Evolutionary conservation across 169 alveolate species (phyloP), one percentile per base, ranked within the genome.

Genomic region (Prorocentrum cordatum): DNA sequence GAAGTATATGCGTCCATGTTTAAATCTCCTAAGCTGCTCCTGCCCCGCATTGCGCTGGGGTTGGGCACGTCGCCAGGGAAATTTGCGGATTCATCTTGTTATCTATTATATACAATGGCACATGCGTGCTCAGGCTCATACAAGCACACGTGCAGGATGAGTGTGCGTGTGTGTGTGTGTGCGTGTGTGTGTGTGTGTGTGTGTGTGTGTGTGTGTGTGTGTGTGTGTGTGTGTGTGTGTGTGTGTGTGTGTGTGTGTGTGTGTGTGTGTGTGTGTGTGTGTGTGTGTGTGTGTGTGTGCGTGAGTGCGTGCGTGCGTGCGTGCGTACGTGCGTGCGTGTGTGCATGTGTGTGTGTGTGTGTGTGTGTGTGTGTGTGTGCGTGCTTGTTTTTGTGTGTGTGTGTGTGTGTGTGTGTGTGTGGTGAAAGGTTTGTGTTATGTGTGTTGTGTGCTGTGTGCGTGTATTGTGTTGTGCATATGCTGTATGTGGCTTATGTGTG

Each of bases 201-300:
- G 71, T 62, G 71, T 62, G 71, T 62, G 71, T 62, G 26, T 24
- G 71, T 62, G 71, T 62, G 71, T 62, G 71, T 62, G 71, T 62
- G 71, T 62, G 71, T 62, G 71, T 62, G 71, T 62, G 26, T 24
- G 71, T 62, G 71, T 62, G 71, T 62, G 71, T 62, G 71, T 62
- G 39, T 24, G 71, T 62, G 42, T 62, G 71, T 62, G 71, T 62
- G 71, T 62, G 71, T 62, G 71, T 62, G 39, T 24, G 71, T 62
- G 71, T 62, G 71, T 62, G 71, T 62, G 71, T 62, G 42, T 62
- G 71, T 62, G 71, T 62, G 71, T 62, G 71, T 62, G 71, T 62
- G 71, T 62, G 71, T 62, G 71, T 62, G 26, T 24, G 71, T 62
- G 71, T 62, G 71, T 62, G 71, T 62, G 71, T 62, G 71, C 26